Base-by-base conservation (phyloP, 164 flowering plant genomes). In the Chimonanthus praecox region DNA sequence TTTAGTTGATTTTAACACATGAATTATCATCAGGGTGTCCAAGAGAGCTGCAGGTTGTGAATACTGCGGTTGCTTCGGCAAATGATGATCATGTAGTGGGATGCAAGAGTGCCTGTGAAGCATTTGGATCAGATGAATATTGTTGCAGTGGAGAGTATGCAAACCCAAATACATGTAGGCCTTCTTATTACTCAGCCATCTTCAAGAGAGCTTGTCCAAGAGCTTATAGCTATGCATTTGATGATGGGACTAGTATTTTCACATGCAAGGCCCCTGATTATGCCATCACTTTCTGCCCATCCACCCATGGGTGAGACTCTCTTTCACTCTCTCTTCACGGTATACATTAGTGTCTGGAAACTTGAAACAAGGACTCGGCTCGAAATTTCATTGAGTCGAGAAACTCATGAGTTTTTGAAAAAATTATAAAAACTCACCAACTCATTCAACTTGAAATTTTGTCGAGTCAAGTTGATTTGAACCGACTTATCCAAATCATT, bases 161-260 rank as follows among this genome's bases (percentile, higher is more conserved):
- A 0, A 94, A 87, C 74, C 98, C 97, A 44, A 78, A 79, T 0
- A 84, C 92, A 4, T 94, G 97, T 78, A 76, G 72, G 44, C 94
- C 97, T 1, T 84, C 94, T 4, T 81, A 75, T 48, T 94, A 92
- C 74, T 88, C 97, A 1, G 76, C 78, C 47, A 75, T 92, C 63
- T 92, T 94, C 85, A 88, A 89, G 79, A 77, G 80, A 61, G 94
- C 97, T 47, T 92, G 98, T 71, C 97, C 97, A 0, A 83, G 82
- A 73, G 91, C 94, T 50, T 92, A 89, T 61, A 92, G 94, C 80
- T 92, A 90, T 71, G 97, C 97, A 51, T 92, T 81, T 71, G 97
- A 92, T 72, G 98, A 94, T 77, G 84, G 86, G 61, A 88, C 88
- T 43, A 89, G 93, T 83, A 91, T 87, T 69, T 90, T 90, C 74